Evolutionary conservation across 345 rosid genomes (phyloP), one percentile per base, ranked within the genome.

Genomic region (Gynandropsis gynandra): DNA sequence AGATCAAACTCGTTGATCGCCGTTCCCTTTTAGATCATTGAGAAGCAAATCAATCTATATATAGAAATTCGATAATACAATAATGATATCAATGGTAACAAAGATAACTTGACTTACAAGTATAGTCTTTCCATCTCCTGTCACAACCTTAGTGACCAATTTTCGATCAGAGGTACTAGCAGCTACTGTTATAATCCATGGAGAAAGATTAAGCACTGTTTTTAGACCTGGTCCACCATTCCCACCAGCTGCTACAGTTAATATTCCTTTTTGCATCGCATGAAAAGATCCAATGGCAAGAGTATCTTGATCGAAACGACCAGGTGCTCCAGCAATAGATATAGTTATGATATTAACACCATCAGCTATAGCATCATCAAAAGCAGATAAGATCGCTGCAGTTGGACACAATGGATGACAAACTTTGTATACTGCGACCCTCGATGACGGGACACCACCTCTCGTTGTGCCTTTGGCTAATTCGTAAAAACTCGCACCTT

Each of bases 281-380:
- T 78, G 78, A 56, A 83, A 81, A 0, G 89, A 64, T 17, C 87
- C 93, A 9, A 83, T 59, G 0, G 78, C 77, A 8, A 80, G 10
- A 16, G 76, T 60, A 52, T 76, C 80, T 14, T 42, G 10, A 43
- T 69, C 75, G n/a, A 72, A 77, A 12, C 16, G 42, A 47, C 31
- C 49, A 18, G 18, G 2, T 1, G 5, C 43, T 9, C 92, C 90
- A 2, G 92, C 89, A 0, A 85, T 77, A 4, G 95, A 89, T 14
- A 89, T 43, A 21, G 95, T 82, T 62, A 85, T 73, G 27, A 85
- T 67, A 40, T 89, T 80, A 10, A 89, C 97, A 0, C 97, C 66
- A 44, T 67, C 72, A 7, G 59, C 67, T 19, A 61, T 56, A 24
- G 70, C 70, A 47, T 66, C 70, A 13, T 66, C 70, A 29, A 66